Evolutionary conservation across 306 rosid genomes (phyloP).

Genomic region (Vigna angularis): DNA sequence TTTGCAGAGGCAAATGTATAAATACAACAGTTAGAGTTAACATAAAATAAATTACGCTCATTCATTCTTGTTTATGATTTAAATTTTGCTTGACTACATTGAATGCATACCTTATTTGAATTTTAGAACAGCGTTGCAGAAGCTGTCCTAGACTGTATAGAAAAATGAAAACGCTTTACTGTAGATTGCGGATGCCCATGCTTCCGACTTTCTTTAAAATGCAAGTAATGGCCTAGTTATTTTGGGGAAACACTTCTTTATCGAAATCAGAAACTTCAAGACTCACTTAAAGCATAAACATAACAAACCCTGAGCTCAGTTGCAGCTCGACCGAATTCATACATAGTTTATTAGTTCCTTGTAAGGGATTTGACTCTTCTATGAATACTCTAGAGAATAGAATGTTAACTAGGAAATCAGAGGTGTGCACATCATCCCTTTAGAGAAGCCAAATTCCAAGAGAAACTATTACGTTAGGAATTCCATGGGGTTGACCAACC

Average conservation of each 20-base stretch:
- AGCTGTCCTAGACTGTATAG: too few species aligned
- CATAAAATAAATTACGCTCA: too few species aligned
- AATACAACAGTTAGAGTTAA: too few species aligned
- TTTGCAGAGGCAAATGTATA: too few species aligned
- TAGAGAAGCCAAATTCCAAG: not conserved
- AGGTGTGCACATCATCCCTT: not conserved
- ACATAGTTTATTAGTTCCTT: not conserved
- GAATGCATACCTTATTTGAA: not conserved
- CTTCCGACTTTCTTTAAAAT: too few species aligned
- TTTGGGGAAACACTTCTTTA: not conserved
- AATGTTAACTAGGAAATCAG: too few species aligned
- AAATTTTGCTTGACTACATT: not conserved
- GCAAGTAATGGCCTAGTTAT: not conserved
- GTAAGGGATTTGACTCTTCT: not conserved
- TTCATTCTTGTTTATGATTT: not conserved
- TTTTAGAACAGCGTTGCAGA: not conserved
- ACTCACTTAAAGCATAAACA: not conserved
- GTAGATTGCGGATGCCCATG: not conserved
- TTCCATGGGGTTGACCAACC: not conserved
- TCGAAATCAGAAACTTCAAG: not conserved
- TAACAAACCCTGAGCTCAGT: not conserved
- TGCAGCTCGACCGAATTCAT: not conserved
- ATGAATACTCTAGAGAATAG: too few species aligned
- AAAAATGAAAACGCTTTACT: not conserved
- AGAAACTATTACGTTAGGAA: constrained; percentile 25